These are phyloP conservation scores for Blastocystis sp. DNA, from an alignment of 352 stramenopile genomes.

Conservation along the genomic window DNA sequence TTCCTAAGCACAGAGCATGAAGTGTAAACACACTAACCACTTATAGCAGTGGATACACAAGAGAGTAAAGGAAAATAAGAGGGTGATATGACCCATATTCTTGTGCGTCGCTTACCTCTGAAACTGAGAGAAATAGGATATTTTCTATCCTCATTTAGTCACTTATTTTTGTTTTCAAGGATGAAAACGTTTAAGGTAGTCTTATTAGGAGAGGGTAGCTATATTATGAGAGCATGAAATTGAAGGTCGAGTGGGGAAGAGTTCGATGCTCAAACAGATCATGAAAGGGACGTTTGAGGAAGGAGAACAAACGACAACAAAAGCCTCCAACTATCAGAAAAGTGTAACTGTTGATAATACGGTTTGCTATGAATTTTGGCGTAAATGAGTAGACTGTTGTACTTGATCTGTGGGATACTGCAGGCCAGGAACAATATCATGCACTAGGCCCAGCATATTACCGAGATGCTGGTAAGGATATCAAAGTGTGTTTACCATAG, in stretches of 20 bases:
- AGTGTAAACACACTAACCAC: no score
- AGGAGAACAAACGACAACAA: slow-evolving; percentile 7
- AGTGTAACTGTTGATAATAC: background rate
- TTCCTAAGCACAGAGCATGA: no score
- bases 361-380: background rate
- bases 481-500: background rate
- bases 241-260: slow-evolving; percentile 45
- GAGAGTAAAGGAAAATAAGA: no score
- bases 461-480: slow-evolving; percentile 19
- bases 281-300: slow-evolving; percentile 29
- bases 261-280: slow-evolving; percentile 49
- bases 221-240: background rate
- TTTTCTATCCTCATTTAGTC: no score
- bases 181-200: slow-evolving; percentile 34
- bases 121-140: no score
- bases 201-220: slow-evolving; percentile 20
- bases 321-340: slow-evolving; percentile 46
- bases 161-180: no score
- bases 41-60: no score
- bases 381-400: background rate
- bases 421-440: slow-evolving; percentile 47
- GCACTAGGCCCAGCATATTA: slow-evolving; percentile 38
- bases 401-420: slow-evolving; percentile 49
- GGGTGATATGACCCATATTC: no score
- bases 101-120: no score